These are phyloP conservation scores for Cordia subcordata DNA, from an alignment of 257 asterid genomes.

Conservation along the genomic window DNA sequence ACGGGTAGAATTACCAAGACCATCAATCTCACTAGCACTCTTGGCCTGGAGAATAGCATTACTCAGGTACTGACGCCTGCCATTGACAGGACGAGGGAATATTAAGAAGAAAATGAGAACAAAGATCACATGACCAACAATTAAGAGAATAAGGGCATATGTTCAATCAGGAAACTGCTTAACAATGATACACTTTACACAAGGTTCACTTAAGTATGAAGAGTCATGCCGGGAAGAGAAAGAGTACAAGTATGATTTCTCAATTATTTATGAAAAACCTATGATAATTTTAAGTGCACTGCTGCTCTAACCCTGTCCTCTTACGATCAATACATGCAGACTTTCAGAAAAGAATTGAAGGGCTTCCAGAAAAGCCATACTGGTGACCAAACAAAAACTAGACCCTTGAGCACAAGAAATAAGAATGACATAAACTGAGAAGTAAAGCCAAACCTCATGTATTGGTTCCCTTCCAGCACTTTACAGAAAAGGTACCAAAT, in stretches of 20 bases:
- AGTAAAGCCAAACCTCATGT: conserved; percentile 50
- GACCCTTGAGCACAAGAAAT: conserved; percentile 6
- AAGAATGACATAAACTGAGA: not conserved
- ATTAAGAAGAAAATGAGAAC: not conserved
- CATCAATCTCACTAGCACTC: conserved; percentile 61
- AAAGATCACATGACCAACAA: no score
- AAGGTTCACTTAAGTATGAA: no score
- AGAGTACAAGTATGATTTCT: no score
- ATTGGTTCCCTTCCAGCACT: conserved; percentile 71
- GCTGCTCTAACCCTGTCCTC: no score
- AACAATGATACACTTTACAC: no score
- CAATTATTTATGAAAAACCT: no score
- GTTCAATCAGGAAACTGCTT: no score
- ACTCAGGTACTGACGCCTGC: conserved; percentile 95
- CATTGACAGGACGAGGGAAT: conserved; percentile 20
- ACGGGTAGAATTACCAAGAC: conserved; percentile 45
- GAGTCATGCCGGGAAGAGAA: no score
- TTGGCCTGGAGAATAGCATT: conserved; percentile 99
- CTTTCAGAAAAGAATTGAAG: conserved; percentile 33
- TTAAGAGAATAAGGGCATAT: no score
- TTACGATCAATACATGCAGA: conserved; percentile 45
- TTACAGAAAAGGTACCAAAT: conserved; percentile 89
- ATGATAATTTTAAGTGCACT: no score
- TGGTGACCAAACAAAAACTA: not conserved
- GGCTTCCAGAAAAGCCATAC: not conserved